A percentile compares a stretch with the other conserved stretches of the same genome.
These are phyloP conservation scores for Aspergillus hortae DNA, from an alignment of 2,329 filamentous ascomycete species.

Conservation along the genomic window DNA sequence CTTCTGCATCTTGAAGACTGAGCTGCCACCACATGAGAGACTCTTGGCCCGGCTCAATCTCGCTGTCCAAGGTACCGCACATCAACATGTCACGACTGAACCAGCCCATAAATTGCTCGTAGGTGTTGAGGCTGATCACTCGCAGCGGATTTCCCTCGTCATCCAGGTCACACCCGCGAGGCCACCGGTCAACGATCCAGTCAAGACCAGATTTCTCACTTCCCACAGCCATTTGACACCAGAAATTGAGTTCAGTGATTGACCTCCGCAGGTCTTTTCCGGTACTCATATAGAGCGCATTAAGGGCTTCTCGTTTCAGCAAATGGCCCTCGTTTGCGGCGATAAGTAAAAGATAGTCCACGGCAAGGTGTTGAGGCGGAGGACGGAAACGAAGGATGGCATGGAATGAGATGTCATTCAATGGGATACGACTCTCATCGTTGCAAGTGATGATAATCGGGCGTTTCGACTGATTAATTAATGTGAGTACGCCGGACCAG, in stretches of 20 bases:
- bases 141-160: conserved; percentile 65
- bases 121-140: conserved; percentile 78
- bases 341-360: conserved; percentile 76
- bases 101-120: conserved; percentile 72
- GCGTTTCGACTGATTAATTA: conserved; percentile 81
- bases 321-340: conserved; percentile 88
- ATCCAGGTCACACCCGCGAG: conserved; percentile 66
- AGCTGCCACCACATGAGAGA: conserved; percentile 66
- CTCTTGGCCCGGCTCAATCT: conserved; percentile 64
- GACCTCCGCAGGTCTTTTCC: conserved; percentile 72
- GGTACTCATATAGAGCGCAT: conserved; percentile 67
- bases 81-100: conserved; percentile 59
- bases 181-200: conserved; percentile 82
- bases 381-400: conserved; percentile 74
- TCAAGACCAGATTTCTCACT: conserved; percentile 83
- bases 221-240: conserved; percentile 94
- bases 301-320: conserved; percentile 63
- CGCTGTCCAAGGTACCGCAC: conserved; percentile 42
- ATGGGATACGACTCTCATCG: conserved; percentile 76
- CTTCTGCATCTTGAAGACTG: conserved; percentile 58
- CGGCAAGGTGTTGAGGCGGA: conserved; percentile 64
- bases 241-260: conserved; percentile 83
- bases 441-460: conserved; percentile 96
- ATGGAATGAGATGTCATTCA: conserved; percentile 71
- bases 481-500: conserved; percentile 74